Percentiles rank a stretch among this genome's conserved stretches.
These are phyloP conservation scores for Quercus ilex DNA, from an alignment of 306 rosid species.

Conservation along the genomic window DNA sequence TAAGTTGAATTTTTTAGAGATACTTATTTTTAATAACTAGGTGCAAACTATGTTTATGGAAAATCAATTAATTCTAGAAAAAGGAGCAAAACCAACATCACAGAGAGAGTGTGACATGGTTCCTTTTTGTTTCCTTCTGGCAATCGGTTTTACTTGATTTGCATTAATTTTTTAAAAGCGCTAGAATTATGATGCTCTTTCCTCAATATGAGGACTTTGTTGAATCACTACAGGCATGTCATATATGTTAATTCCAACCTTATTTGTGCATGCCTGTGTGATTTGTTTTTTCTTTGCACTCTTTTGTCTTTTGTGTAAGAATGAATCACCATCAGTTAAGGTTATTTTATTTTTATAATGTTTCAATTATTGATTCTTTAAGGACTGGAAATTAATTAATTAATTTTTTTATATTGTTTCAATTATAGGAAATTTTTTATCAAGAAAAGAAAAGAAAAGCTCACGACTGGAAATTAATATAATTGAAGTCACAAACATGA, in stretches of 20 bases:
- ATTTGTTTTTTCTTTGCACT: background rate
- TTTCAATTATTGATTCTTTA: too few species aligned
- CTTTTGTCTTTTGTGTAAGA: background rate
- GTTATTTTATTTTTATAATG: too few species aligned
- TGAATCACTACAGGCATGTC: background rate
- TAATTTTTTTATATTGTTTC: too few species aligned
- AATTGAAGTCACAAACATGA: background rate
- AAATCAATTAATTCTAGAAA: background rate
- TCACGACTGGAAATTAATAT: background rate
- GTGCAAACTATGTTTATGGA: background rate
- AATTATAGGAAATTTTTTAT: too few species aligned
- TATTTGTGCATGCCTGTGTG: background rate
- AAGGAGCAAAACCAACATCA: background rate
- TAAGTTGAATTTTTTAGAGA: background rate
- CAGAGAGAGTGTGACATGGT: background rate
- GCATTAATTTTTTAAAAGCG: background rate
- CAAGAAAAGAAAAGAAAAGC: too few species aligned
- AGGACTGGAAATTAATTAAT: too few species aligned
- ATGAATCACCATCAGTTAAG: background rate
- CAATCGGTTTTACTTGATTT: background rate
- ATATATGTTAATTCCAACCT: background rate
- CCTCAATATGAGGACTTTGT: background rate
- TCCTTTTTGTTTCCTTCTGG: background rate
- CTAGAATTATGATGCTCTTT: background rate
- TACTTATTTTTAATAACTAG: background rate